These are phyloP conservation scores for Schwanniomyces yamadae DNA, from an alignment of 805 yeast species.

Conservation along the genomic window DNA sequence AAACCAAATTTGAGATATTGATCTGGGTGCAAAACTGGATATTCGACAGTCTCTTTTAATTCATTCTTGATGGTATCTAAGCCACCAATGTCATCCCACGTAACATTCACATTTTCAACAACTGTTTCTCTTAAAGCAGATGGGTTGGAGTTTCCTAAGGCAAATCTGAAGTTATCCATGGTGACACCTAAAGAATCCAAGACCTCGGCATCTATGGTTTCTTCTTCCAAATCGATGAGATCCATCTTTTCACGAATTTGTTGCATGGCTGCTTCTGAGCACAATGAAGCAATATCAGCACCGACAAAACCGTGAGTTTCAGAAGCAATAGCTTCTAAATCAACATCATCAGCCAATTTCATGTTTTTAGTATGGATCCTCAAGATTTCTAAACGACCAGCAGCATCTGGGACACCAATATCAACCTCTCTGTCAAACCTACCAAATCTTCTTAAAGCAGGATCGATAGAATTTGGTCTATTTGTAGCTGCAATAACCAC, in stretches of 20 bases:
- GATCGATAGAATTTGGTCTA: slow-evolving; percentile 83
- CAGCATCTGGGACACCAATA: slow-evolving; percentile 94
- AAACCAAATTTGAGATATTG: slow-evolving; percentile 97
- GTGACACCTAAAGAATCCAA: slow-evolving; percentile 96
- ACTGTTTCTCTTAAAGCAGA: slow-evolving; percentile 99
- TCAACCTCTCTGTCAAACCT: slow-evolving; percentile 86
- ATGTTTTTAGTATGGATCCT: slow-evolving; percentile 98
- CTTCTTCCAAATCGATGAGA: slow-evolving; percentile 91
- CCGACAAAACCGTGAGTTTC: slow-evolving; percentile 99
- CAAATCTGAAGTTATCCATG: slow-evolving; percentile 98
- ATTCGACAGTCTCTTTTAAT: slow-evolving; percentile 97
- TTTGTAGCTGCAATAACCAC: slow-evolving; percentile 98
- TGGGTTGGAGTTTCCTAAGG: slow-evolving; percentile 97
- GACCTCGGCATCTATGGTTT: slow-evolving; percentile 95
- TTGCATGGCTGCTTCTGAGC: slow-evolving; percentile 99
- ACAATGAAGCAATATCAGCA: slow-evolving; percentile 96
- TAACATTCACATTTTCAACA: slow-evolving; percentile 96
- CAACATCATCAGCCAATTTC: slow-evolving; percentile 95
- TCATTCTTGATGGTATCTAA: slow-evolving; percentile 94
- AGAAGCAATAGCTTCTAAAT: slow-evolving; percentile 90
- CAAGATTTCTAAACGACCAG: slow-evolving; percentile 94
- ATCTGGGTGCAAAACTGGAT: slow-evolving; percentile 98
- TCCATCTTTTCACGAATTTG: slow-evolving; percentile 99
- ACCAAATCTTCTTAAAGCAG: slow-evolving; percentile 83
- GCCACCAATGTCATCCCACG: slow-evolving; percentile 99